A percentile compares a stretch with the other conserved stretches of the same genome.
phyloP scores from a whole-genome alignment of 768 basidiomycete genomes.

The Suillus brevipes region DNA sequence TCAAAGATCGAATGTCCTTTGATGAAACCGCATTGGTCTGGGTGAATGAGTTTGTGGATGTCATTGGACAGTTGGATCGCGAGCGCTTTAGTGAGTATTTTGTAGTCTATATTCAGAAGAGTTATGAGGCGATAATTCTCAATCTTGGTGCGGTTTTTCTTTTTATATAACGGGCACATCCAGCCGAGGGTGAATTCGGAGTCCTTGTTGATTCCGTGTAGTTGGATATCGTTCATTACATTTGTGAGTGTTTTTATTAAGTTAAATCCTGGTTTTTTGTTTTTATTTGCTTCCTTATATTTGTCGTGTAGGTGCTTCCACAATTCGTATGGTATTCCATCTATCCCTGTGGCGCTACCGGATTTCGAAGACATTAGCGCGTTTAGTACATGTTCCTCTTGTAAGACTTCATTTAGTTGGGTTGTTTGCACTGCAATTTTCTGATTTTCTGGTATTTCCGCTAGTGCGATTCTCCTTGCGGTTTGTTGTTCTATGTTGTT shows the following conservation, averaged over 20 bases:
- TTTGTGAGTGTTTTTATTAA: background rate
- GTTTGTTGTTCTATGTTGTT: too few species aligned
- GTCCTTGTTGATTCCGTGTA: fast-evolving
- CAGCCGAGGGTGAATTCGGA: background rate
- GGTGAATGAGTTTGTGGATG: conserved; percentile 26
- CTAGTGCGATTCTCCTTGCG: too few species aligned
- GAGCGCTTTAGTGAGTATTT: conserved; percentile 30
- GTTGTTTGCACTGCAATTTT: fast-evolving
- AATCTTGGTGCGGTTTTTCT: conserved; percentile 32
- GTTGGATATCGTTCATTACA: conserved; percentile 27
- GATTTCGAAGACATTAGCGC: conserved; percentile 13
- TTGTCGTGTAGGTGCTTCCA: conserved; percentile 18
- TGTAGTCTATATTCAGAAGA: conserved; percentile 36
- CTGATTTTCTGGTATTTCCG: background rate
- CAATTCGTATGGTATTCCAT: conserved; percentile 31
- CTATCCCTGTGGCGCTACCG: conserved; percentile 23
- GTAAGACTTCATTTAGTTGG: background rate
- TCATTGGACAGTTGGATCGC: conserved; percentile 14
- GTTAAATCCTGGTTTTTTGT: conserved; percentile 7
- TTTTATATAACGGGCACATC: conserved; percentile 41
- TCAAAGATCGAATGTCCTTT: conserved; percentile 31
- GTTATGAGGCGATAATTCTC: conserved; percentile 41
- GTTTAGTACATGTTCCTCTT: conserved; percentile 12
- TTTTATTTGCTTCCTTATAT: too few species aligned
- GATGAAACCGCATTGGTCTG: conserved; percentile 42